phyloP scores from a whole-genome alignment of 2,329 filamentous ascomycete genomes.

The Dryadomyces quercivorus region DNA sequence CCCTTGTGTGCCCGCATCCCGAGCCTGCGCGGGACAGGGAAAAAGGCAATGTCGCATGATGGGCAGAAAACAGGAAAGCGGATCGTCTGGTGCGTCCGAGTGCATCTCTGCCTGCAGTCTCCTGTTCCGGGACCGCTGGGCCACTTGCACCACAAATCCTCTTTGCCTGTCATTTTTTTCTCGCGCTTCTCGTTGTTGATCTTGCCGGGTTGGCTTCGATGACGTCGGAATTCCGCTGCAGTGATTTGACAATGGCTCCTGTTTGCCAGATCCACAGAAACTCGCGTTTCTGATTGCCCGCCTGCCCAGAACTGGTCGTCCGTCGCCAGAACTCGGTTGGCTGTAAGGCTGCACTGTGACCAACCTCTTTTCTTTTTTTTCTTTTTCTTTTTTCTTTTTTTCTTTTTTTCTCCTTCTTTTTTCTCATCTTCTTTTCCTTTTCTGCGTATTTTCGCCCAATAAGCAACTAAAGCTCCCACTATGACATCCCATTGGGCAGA shows the following conservation, averaged over 20 bases:
- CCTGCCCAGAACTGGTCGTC: not conserved
- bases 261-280: not conserved
- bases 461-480: not conserved
- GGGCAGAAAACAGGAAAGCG: not conserved
- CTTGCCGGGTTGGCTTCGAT: not conserved
- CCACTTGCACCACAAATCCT: too few relatives aligned
- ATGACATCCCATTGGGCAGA: conserved; percentile 12
- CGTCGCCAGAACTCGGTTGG: not conserved
- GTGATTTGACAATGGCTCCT: conserved; percentile 11
- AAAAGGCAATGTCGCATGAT: not conserved
- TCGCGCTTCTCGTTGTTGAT: not conserved
- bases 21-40: not conserved
- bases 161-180: not conserved
- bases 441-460: conserved; percentile 8
- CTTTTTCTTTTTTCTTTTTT: not conserved
- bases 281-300: conserved; percentile 10
- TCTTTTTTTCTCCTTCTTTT: not conserved
- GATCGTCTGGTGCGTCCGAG: not conserved
- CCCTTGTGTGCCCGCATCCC: not conserved
- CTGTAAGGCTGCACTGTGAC: conserved; percentile 8
- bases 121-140: not conserved
- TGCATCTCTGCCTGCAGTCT: not conserved
- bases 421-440: too few relatives aligned
- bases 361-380: not conserved
- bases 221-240: not conserved